Evolutionary conservation across 2,329 filamentous ascomycete genomes (phyloP), one percentile per base, ranked within the genome.

Genomic region (Colletotrichum karsti): DNA sequence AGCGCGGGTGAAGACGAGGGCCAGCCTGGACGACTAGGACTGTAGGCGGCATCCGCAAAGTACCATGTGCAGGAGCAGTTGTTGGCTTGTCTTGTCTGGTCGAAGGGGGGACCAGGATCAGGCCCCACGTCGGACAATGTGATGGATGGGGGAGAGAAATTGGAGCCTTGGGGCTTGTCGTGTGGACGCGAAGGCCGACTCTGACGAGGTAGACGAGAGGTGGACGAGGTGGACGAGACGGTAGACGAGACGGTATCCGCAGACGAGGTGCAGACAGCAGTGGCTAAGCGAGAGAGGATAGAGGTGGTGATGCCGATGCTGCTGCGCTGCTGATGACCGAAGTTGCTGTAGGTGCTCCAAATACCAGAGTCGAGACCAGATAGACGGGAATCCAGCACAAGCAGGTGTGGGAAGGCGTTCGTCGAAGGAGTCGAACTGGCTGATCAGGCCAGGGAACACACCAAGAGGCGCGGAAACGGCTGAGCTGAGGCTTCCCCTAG

Each of bases 71-170:
- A 64, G 54, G 55, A 30, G 63, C 51, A 54, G 37, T n/a, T 67
- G 64, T 64, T 67, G 64, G 58, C 63, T 67, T 64, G 64, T 51
- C 51, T 53, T 57, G 58, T 63, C 64, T 39, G 54, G 59, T 53
- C 64, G 37, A 58, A n/a, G 44, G 44, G 51, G 44, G 22, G 59
- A 67, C 64, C 53, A 15, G 64, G 64, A 48, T 64, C 53, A 20
- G 60, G 64, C 60, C 64, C 64, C 64, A 67, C 64, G 60, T 59
- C 53, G 64, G 53, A 64, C 64, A 64, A 58, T 35, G 64, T 58
- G 44, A 54, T 67, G 64, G 60, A 64, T 54, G 64, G 60, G 61
- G 51, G 42, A 63, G 58, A 66, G 63, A 66, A 63, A 58, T 57
- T 57, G 63, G 58, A 35, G 50, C 58, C 57, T 66, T 24, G 56